These are phyloP conservation scores for Knoxia roxburghii DNA, from an alignment of 257 asterid genomes.

Conservation along the genomic window DNA sequence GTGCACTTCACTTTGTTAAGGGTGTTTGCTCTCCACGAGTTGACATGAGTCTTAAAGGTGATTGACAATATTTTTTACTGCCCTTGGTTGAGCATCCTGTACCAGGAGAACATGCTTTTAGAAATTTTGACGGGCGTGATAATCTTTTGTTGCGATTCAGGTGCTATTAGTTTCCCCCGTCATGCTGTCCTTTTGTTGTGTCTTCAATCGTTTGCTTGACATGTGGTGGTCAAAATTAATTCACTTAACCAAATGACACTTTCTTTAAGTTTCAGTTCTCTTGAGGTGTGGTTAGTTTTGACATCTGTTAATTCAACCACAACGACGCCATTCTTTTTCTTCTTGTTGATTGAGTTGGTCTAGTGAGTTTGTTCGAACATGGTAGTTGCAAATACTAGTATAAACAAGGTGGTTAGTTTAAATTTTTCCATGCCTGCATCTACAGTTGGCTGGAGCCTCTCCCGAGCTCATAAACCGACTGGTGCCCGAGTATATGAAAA, in stretches of 20 bases:
- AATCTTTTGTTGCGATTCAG: neutral
- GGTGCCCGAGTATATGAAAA: constrained; percentile 80
- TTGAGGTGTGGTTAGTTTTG: neutral
- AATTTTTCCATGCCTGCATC: constrained; percentile 6
- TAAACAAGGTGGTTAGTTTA: neutral
- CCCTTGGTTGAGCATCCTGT: neutral
- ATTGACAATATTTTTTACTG: neutral
- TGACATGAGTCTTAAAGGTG: neutral
- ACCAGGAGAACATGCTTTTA: neutral
- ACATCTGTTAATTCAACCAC: neutral
- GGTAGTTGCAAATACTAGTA: neutral
- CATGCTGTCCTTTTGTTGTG: neutral
- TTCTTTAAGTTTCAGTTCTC: neutral
- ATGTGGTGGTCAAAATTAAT: neutral
- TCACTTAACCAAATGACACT: neutral
- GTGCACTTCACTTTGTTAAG: neutral
- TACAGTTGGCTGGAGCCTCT: constrained; percentile 64
- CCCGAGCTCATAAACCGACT: constrained; percentile 75
- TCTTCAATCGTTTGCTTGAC: neutral
- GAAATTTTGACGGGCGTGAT: neutral
- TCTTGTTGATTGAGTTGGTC: neutral
- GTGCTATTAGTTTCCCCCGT: neutral
- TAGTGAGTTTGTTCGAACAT: neutral
- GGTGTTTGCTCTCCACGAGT: neutral
- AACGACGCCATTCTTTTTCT: neutral